phyloP scores from a whole-genome alignment of 345 rosid genomes.

The Eucalyptus tenuipes region DNA sequence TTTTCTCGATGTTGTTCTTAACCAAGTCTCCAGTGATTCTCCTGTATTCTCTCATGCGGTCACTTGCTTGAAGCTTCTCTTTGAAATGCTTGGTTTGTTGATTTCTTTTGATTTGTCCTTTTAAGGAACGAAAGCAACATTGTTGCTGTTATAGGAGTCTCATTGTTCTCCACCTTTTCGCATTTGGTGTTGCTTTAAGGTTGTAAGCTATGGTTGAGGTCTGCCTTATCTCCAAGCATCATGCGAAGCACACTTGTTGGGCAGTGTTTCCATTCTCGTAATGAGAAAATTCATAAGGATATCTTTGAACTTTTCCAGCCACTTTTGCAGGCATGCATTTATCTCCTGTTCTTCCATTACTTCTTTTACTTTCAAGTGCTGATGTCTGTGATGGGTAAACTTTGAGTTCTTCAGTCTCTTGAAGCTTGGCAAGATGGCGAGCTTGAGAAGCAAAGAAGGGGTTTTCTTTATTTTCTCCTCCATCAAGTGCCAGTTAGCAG shows the following conservation, averaged over 20 bases:
- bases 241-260: constrained; percentile 94
- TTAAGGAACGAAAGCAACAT: neutral
- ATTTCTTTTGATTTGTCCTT: neutral
- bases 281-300: constrained; percentile 90
- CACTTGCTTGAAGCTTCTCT: constrained; percentile 76
- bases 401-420: constrained; percentile 49
- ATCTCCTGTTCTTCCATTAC: neutral
- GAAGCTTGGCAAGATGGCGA: constrained; percentile 98
- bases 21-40: constrained; percentile 82
- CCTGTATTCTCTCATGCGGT: constrained; percentile 86
- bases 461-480: constrained; percentile 87
- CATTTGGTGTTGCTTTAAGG: constrained; percentile 34
- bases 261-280: constrained; percentile 92
- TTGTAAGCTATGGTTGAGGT: constrained; percentile 94
- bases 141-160: neutral
- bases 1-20: constrained; percentile 86
- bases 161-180: neutral
- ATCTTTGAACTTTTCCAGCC: constrained; percentile 95
- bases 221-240: constrained; percentile 90
- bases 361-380: neutral
- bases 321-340: constrained; percentile 63
- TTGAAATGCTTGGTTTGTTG: constrained; percentile 78
- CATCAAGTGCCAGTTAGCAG: constrained; percentile 94
- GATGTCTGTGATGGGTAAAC: neutral
- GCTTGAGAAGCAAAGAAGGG: constrained; percentile 86